A percentile compares a stretch with the other conserved stretches of the same genome.
These are phyloP conservation scores for Paramecium sonneborni DNA, from an alignment of 73 alveolate genomes.

Conservation along the genomic window DNA sequence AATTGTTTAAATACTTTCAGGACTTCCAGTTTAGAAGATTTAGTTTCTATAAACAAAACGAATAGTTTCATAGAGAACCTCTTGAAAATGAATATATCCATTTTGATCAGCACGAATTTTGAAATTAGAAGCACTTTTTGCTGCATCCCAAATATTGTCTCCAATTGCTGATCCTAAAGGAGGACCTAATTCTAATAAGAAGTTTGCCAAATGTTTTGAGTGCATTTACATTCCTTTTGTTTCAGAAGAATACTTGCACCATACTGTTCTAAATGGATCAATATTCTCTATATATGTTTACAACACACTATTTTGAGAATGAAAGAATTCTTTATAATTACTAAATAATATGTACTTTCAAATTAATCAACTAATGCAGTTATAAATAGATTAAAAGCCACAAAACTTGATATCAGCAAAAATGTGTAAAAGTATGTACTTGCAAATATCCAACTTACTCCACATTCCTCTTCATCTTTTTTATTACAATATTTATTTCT, in stretches of 20 bases:
- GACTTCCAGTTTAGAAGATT: slow-evolving; percentile 7
- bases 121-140: slow-evolving; percentile 26
- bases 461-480: not conserved
- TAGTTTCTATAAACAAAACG: not conserved
- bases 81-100: not conserved
- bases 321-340: not conserved
- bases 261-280: slow-evolving; percentile 29
- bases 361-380: slow-evolving; percentile 26
- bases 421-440: slow-evolving; percentile 9
- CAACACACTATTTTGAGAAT: slow-evolving; percentile 18
- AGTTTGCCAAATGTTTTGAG: not conserved
- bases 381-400: not conserved
- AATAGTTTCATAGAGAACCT: slow-evolving; percentile 25
- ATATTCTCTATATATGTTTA: slow-evolving; percentile 37
- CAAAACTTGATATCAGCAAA: not conserved
- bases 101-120: not conserved
- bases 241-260: slow-evolving; percentile 44
- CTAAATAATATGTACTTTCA: not conserved
- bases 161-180: slow-evolving; percentile 26
- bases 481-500: not conserved
- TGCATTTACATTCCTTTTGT: slow-evolving; percentile 10
- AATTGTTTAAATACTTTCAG: not conserved
- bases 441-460: not conserved
- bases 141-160: slow-evolving; percentile 60
- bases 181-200: slow-evolving; percentile 24